A percentile compares a stretch with the other conserved stretches of the same genome.
Conservation (phyloP, 371 early-diverging fungal species). For the Catenaria anguillulae region DNA sequence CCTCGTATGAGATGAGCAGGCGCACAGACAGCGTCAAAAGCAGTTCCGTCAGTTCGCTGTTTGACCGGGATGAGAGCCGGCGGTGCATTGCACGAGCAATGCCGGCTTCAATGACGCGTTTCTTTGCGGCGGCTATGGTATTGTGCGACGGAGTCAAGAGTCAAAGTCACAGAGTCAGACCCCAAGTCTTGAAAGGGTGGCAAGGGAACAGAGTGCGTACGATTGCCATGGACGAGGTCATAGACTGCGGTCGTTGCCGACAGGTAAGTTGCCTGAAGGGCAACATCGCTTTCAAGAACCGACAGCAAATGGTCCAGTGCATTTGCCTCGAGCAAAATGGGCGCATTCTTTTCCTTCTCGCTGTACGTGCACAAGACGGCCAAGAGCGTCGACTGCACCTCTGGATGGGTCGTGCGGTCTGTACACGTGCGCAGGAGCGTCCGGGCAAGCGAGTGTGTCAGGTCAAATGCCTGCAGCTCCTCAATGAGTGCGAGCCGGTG, state of each 20-base stretch:
- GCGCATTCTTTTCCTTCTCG: not conserved
- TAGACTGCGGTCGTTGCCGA: not conserved
- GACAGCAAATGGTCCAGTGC: not conserved
- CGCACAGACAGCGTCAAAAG: not conserved
- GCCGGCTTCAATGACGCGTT: not conserved
- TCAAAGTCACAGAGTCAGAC: not conserved
- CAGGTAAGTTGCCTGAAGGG: conserved; percentile 1
- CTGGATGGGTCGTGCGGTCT: not conserved
- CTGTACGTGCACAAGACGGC: not conserved
- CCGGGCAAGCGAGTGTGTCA: not conserved
- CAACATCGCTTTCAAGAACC: not conserved
- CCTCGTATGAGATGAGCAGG: not conserved
- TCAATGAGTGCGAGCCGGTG: not conserved
- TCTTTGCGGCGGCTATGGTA: not conserved
- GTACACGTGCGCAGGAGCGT: not conserved
- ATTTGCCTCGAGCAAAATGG: not conserved
- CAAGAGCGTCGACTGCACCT: conserved; percentile 1
- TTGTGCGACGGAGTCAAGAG: not conserved
- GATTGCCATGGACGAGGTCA: conserved; percentile 2
- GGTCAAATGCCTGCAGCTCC: not conserved
- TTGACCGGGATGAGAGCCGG: not conserved
- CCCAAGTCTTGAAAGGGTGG: not conserved
- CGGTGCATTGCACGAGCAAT: not conserved
- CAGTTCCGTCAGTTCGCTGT: conserved; percentile 1
- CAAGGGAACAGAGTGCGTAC: not conserved